A percentile compares a stretch with the other conserved stretches of the same genome.
These are phyloP conservation scores for Melanomma pulvis-pyrius DNA, from an alignment of 495 filamentous ascomycete genomes.

Conservation along the genomic window DNA sequence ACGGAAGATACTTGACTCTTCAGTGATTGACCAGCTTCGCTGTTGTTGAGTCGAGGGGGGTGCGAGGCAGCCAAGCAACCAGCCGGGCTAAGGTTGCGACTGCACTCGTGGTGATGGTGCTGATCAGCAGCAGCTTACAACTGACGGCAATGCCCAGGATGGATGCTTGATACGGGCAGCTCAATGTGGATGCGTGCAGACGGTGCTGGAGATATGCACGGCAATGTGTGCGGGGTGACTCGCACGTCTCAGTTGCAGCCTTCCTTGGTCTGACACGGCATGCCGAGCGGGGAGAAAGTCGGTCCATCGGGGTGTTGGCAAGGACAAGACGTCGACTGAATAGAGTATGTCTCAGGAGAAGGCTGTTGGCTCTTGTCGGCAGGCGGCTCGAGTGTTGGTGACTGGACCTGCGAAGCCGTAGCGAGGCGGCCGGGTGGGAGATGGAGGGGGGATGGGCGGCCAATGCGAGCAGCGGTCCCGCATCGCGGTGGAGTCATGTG, in stretches of 20 bases:
- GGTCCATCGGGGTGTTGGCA: background rate
- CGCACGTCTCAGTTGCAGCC: no score
- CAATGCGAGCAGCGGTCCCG: slow-evolving; percentile 22
- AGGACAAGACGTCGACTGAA: background rate
- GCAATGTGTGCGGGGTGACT: no score
- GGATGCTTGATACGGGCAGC: no score
- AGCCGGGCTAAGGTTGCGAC: no score
- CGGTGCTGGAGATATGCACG: no score
- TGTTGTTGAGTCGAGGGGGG: background rate
- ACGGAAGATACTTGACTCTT: background rate
- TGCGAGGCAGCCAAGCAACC: no score
- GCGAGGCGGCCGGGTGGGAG: background rate
- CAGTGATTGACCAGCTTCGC: background rate
- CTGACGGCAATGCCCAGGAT: no score
- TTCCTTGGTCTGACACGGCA: no score
- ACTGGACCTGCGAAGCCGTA: background rate
- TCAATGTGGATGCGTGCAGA: no score
- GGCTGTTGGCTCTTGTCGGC: background rate
- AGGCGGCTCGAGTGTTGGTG: slow-evolving; percentile 1
- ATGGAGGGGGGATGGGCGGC: slow-evolving; percentile 27
- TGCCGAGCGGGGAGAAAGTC: background rate
- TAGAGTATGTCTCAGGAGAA: background rate
- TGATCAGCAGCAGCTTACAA: no score
- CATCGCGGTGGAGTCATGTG: slow-evolving; percentile 30
- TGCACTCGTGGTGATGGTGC: no score